Base-by-base conservation (phyloP, 257 asterid genomes). In the Nicotiana undulata region DNA sequence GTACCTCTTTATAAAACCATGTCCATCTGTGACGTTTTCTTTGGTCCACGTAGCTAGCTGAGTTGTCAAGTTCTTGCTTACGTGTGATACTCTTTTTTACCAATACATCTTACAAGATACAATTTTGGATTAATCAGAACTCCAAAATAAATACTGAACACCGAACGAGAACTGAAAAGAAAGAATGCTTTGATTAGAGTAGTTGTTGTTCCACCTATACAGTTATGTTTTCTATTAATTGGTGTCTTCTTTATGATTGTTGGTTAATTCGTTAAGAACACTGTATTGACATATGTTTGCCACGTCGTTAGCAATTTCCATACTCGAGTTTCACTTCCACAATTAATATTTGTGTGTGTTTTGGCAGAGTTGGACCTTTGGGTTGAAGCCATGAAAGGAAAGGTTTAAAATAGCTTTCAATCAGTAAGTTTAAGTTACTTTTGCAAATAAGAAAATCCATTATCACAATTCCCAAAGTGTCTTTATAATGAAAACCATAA, bases 401-500 rank as follows among this genome's bases (percentile, higher is more conserved):
- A 85, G 92, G 84, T 88, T 86, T 55, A 56, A 75, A 83, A 86
- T 90, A 81, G 86, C 90, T 88, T 86, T 89, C 91, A 83, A 75
- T 72, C 56, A 75, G 2, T 32, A 76, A 82, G 34, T 79, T 15
- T 63, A 67, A 81, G 85, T 82, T 80, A 34, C 85, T 85, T 89
- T 28, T 84, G 87, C 82, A 83, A 77, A 86, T 49, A 83, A 66
- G 44, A 52, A 12, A 18, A 40, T 61, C 22, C 26, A 59, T 40
- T 6, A 20, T 7, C 31, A 81, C 64, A 9, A 40, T 85, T 75
- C 82, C 76, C 75, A 24, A 84, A 80, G 75, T 89, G 91, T 89
- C 87, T 83, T 81, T 90, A 56, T 89, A 77, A 70, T 89, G 92
- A 90, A 87, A 91, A 89, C 85, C 76, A 90, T 90, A 66, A 90